Evolutionary conservation across 306 rosid species (phyloP).

Genomic region (Ceratonia siliqua): DNA sequence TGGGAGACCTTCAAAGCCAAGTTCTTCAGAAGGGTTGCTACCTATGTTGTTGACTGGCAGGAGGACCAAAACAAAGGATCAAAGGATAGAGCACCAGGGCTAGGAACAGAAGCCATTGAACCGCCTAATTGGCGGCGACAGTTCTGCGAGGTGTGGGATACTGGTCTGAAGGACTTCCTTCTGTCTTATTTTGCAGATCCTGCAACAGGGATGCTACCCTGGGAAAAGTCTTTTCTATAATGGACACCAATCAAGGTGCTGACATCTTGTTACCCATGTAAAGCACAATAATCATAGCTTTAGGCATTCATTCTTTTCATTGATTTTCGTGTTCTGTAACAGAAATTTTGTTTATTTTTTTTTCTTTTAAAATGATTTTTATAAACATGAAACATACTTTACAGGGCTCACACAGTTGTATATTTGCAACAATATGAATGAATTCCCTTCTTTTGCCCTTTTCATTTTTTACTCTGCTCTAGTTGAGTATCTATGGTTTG

Average conservation of each 20-base stretch:
- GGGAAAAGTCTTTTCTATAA: slow-evolving; percentile 50
- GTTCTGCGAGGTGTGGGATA: slow-evolving; percentile 78
- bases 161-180: slow-evolving; percentile 61
- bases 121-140: slow-evolving; percentile 65
- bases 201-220: slow-evolving; percentile 60
- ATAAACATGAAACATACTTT: slow-evolving; percentile 28
- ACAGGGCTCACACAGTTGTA: slow-evolving; percentile 47
- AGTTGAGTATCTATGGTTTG: neutral
- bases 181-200: slow-evolving; percentile 52
- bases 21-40: slow-evolving; percentile 73
- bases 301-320: slow-evolving; percentile 44
- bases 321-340: slow-evolving; percentile 10
- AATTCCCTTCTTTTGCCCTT: slow-evolving; percentile 21
- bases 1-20: slow-evolving; percentile 70
- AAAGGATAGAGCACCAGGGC: slow-evolving; percentile 78
- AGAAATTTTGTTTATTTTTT: slow-evolving; percentile 25
- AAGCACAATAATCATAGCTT: slow-evolving; percentile 40
- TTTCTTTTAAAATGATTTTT: neutral
- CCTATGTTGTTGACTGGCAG: slow-evolving; percentile 77
- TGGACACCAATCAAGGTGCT: slow-evolving; percentile 26
- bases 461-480: neutral
- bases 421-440: slow-evolving; percentile 39
- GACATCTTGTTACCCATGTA: slow-evolving; percentile 40
- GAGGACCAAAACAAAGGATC: slow-evolving; percentile 74
- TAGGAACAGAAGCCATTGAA: slow-evolving; percentile 70